These are phyloP conservation scores for Boletus speciosus DNA, from an alignment of 768 basidiomycete species.

Conservation along the genomic window DNA sequence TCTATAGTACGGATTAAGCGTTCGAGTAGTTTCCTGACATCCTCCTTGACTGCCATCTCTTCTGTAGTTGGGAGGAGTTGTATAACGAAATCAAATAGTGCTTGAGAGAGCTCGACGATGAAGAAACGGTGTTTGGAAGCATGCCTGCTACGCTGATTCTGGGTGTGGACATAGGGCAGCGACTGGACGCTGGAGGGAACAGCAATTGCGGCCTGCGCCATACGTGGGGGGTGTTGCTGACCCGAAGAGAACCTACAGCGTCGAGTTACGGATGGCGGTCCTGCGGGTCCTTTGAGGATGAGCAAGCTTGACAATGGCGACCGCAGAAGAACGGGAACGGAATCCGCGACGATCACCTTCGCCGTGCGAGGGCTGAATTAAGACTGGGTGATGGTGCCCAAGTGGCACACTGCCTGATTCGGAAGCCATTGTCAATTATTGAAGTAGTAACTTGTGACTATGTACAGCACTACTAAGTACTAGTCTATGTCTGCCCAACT, in stretches of 20 bases:
- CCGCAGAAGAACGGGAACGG: conserved; percentile 15
- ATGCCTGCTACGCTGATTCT: conserved; percentile 34
- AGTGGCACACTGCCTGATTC: conserved; percentile 23
- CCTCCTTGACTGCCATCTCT: conserved; percentile 93
- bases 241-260: neutral
- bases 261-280: conserved; percentile 2
- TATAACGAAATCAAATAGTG: conserved; percentile 90
- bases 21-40: conserved; percentile 92
- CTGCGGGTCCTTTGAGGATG: conserved; percentile 1
- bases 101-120: conserved; percentile 79
- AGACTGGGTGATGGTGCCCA: conserved; percentile 15
- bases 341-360: conserved; percentile 30
- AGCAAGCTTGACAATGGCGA: conserved; percentile 9
- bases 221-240: conserved; percentile 4
- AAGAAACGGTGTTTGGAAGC: conserved; percentile 57
- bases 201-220: conserved; percentile 31
- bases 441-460: neutral
- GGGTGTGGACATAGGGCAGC: conserved; percentile 29
- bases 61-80: conserved; percentile 87
- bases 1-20: conserved; percentile 93
- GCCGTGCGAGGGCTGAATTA: conserved; percentile 18
- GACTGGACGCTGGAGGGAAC: conserved; percentile 20
- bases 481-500: neutral
- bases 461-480: neutral
- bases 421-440: conserved; percentile 20